Evolutionary conservation across 2,329 filamentous ascomycete genomes (phyloP).

Genomic region (Alternaria novae-zelandiae): DNA sequence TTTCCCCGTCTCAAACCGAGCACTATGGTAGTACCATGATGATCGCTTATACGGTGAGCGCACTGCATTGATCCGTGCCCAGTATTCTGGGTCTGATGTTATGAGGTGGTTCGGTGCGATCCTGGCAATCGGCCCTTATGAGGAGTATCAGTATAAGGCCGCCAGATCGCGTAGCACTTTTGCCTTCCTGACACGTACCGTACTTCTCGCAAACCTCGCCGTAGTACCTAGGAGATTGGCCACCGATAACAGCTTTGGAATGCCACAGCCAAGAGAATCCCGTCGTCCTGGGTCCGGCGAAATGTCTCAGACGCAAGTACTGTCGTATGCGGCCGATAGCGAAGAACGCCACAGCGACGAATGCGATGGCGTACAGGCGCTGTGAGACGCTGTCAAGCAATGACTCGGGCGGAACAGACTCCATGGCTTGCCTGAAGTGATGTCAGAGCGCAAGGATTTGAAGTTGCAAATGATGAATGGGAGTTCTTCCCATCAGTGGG

Average conservation of each 20-base stretch:
- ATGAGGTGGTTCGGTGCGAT: conserved; percentile 58
- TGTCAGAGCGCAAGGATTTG: conserved; percentile 3
- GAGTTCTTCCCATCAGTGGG: conserved; percentile 7
- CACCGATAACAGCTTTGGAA: conserved; percentile 37
- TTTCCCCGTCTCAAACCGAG: conserved; percentile 60
- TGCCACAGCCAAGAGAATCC: conserved; percentile 43
- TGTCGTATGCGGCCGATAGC: conserved; percentile 26
- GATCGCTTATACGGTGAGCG: conserved; percentile 51
- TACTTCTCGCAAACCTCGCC: conserved; percentile 40
- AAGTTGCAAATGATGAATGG: neutral
- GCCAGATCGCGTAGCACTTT: neutral
- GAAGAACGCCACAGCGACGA: conserved; percentile 20
- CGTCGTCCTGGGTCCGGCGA: conserved; percentile 39
- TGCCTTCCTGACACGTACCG: conserved; percentile 22
- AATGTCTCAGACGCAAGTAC: conserved; percentile 39
- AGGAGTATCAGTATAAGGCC: neutral
- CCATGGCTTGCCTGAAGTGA: conserved; percentile 16
- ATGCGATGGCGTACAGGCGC: conserved; percentile 21
- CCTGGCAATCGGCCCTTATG: conserved; percentile 50
- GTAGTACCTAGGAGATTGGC: conserved; percentile 33
- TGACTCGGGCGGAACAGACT: neutral
- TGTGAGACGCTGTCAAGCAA: conserved; percentile 15
- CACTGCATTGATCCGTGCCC: conserved; percentile 51
- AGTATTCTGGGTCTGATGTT: conserved; percentile 58
- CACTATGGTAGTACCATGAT: conserved; percentile 49